A percentile compares a stretch with the other conserved stretches of the same genome.
phyloP scores from a whole-genome alignment of 2,329 filamentous ascomycete genomes.

The Lachnellula hyalina region DNA sequence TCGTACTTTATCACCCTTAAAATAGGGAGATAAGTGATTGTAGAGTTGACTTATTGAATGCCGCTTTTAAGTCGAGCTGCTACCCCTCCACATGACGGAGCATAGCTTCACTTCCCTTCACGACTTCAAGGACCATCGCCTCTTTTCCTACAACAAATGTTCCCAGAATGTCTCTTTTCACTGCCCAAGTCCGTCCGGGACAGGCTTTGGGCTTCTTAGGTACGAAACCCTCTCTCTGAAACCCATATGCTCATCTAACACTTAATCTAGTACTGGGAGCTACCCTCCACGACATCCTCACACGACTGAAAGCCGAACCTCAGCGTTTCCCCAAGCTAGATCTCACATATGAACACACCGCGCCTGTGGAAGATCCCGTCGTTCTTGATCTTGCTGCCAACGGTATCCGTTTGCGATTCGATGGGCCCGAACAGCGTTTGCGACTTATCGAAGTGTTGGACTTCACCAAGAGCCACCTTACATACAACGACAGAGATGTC shows the following conservation, averaged over 20 bases:
- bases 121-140: not conserved
- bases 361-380: constrained; percentile 71
- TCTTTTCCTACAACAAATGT: constrained; percentile 14
- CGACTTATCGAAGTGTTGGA: constrained; percentile 87
- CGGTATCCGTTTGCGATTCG: constrained; percentile 84
- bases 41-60: too few relatives aligned
- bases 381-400: constrained; percentile 74
- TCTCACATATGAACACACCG: constrained; percentile 69
- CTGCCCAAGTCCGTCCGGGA: constrained; percentile 61
- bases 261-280: constrained; percentile 69
- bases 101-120: not conserved
- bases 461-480: constrained; percentile 78
- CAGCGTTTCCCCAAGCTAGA: constrained; percentile 78
- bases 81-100: not conserved
- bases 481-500: constrained; percentile 77
- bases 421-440: constrained; percentile 86
- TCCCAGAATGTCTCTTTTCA: constrained; percentile 41
- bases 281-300: constrained; percentile 84
- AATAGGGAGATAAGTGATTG: too few relatives aligned
- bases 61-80: too few relatives aligned
- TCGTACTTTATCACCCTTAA: too few relatives aligned
- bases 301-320: constrained; percentile 81
- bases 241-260: constrained; percentile 7
- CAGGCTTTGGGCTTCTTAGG: constrained; percentile 44
- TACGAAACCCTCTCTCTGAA: constrained; percentile 36